Evolutionary conservation across 306 rosid genomes (phyloP), one percentile per base, ranked within the genome.

Genomic region (Prunus campanulata): DNA sequence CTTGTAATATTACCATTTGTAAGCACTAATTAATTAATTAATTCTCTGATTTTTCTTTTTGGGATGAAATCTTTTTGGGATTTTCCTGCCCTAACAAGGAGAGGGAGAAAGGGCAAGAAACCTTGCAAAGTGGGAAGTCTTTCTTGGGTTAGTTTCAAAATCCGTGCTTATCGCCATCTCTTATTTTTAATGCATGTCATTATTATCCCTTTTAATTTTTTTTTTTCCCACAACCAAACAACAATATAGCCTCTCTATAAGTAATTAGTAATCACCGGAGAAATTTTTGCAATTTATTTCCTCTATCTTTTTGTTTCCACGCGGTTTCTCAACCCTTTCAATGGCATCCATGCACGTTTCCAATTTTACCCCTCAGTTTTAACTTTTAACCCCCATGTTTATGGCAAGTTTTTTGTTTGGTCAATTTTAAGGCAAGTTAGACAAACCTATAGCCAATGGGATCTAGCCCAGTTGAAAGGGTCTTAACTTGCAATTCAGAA

Each of bases 61-160:
- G 46, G 68, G n/a, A 73, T 57, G 20, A 73, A 73, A 73, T 61
- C 70, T 49, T 44, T 20, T 56, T 20, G 30, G 46, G 77, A 63
- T 27, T 60, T 19, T 57, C 55, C n/a, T 44, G 12, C 20, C 7
- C 75, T 32, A 54, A 11, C 13, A 42, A 59, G 5, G 56, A 62
- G 77, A 19, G 20, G 30, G 19, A 42, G 24, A 66, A 20, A n/a
- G 32, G 32, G 19, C 29, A 61, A 39, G 61, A 61, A 46, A n/a
- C 60, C 59, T 47, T 61, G 77, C 60, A 35, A 46, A 46, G 13
- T 47, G 49, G 52, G 49, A 74, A 74, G 70, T 61, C 78, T 74
- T 47, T 47, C 32, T n/a, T 10, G 20, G 18, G 50, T 56, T 65
- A 65, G 61, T 74, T 74, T 74, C 32, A 74, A 59, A 73, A 20